Evolutionary conservation across 2,329 filamentous ascomycete species (phyloP), one percentile per base, ranked within the genome.

Genomic region (Fusarium piperis): DNA sequence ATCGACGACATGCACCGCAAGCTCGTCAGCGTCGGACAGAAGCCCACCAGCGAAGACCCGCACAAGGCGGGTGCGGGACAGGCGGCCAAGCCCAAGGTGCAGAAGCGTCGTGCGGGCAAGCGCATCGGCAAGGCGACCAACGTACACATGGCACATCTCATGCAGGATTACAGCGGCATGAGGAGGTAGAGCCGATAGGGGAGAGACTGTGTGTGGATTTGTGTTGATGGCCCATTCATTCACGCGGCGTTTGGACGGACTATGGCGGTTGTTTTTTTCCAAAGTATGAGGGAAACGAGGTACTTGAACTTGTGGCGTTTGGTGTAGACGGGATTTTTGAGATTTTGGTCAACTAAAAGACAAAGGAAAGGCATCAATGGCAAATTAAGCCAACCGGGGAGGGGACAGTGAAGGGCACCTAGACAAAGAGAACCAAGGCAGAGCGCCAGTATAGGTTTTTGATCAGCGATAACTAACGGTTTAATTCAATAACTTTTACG

Each of bases 61-160:
- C 81, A 88, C 74, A 79, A 84, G 89, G 55, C 74, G 7, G 76
- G 70, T 36, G 72, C 77, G 57, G 77, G 65, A 2, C 74, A 71
- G 16, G 83, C 87, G 23, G 88, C 87, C 67, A 90, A 88, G 79
- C 83, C 91, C 74, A 93, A 93, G 83, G 91, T 92, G 83, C 90
- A 91, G 81, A 93, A 93, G 83, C 93, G 93, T 79, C 86, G 90
- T 48, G 84, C 85, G 28, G 82, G 83, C 74, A 89, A 93, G 72
- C 88, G 91, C 66, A 89, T 90, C 44, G 93, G 92, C 72, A 96
- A 95, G 86, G 91, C 92, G 63, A 97, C 94, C 28, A 97, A 97
- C 79, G 90, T 90, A 30, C 94, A 97, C 80, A 97, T 97, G 94
- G 87, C 87, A 74, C 90, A 92, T 71, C 87, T 97, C 66, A 86